Evolutionary conservation across 2,329 filamentous ascomycete genomes (phyloP).

Genomic region (Aspergillus japonicus): DNA sequence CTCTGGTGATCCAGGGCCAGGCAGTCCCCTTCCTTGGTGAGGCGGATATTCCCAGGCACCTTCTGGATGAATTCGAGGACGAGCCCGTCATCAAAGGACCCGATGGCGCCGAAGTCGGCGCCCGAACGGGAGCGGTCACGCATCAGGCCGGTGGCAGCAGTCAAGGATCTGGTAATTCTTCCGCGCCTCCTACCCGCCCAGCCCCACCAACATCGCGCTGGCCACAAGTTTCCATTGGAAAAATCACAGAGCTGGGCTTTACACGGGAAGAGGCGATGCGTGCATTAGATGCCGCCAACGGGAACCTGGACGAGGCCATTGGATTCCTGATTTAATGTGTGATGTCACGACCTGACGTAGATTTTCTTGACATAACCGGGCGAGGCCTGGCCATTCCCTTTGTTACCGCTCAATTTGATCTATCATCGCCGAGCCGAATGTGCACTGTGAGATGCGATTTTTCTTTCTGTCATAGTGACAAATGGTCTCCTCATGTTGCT

Average conservation of each 20-base stretch:
- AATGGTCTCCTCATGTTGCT: slow-evolving; percentile 2
- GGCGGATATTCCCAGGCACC: slow-evolving; percentile 85
- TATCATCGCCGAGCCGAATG: not conserved
- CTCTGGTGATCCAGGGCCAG: slow-evolving; percentile 81
- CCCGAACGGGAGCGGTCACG: slow-evolving; percentile 68
- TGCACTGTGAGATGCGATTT: slow-evolving; percentile 6
- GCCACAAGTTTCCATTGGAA: slow-evolving; percentile 67
- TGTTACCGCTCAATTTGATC: slow-evolving; percentile 6
- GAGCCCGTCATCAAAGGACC: slow-evolving; percentile 85
- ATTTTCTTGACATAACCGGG: slow-evolving; percentile 2
- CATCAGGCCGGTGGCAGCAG: slow-evolving; percentile 31
- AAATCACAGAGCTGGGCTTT: slow-evolving; percentile 75
- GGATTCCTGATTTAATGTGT: slow-evolving; percentile 63
- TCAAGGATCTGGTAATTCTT: slow-evolving; percentile 16
- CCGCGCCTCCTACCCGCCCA: slow-evolving; percentile 25
- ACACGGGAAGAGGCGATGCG: slow-evolving; percentile 72
- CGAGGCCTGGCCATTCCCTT: slow-evolving; percentile 6
- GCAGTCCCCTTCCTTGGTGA: slow-evolving; percentile 89
- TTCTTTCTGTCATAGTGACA: not conserved
- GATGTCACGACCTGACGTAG: slow-evolving; percentile 7
- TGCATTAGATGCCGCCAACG: slow-evolving; percentile 76
- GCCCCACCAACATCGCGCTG: slow-evolving; percentile 37
- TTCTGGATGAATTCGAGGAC: slow-evolving; percentile 67
- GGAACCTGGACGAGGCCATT: slow-evolving; percentile 86
- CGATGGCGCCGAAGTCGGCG: slow-evolving; percentile 84